Percentiles rank a stretch among this genome's conserved stretches.
Evolutionary conservation across 805 yeast genomes (phyloP).

Genomic region (Lipomyces japonicus): DNA sequence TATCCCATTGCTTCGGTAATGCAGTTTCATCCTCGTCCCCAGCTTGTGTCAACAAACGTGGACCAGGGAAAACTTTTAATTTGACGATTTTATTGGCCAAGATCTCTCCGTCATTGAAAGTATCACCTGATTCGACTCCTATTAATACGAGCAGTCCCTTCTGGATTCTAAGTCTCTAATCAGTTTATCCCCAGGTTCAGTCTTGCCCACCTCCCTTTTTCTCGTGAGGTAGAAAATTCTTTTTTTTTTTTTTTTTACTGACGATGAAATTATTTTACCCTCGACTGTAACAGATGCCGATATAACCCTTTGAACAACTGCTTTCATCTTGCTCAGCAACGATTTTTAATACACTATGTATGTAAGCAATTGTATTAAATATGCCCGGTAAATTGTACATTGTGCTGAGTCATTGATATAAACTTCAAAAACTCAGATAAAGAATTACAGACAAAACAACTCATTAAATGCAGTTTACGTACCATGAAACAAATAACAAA

Average conservation of each 20-base stretch:
- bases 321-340: conserved; percentile 55
- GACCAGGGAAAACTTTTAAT: conserved; percentile 66
- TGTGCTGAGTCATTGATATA: no score
- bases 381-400: no score
- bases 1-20: conserved; percentile 63
- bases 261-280: conserved; percentile 59
- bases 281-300: conserved; percentile 88
- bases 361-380: no score
- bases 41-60: conserved; percentile 40
- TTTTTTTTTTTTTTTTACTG: no score
- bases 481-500: no score
- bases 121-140: conserved; percentile 78
- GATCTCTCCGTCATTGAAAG: conserved; percentile 65
- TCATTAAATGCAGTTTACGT: no score
- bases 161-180: conserved; percentile 42
- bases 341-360: not conserved
- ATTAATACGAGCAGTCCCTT: conserved; percentile 77
- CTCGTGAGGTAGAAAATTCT: no score
- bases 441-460: no score
- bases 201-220: no score
- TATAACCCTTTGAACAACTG: conserved; percentile 86
- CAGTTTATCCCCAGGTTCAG: not conserved
- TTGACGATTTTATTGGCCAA: conserved; percentile 63
- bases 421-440: no score
- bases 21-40: conserved; percentile 44